Evolutionary conservation across 345 rosid genomes (phyloP), one percentile per base, ranked within the genome.

Genomic region (Gossypium rotundifolium): DNA sequence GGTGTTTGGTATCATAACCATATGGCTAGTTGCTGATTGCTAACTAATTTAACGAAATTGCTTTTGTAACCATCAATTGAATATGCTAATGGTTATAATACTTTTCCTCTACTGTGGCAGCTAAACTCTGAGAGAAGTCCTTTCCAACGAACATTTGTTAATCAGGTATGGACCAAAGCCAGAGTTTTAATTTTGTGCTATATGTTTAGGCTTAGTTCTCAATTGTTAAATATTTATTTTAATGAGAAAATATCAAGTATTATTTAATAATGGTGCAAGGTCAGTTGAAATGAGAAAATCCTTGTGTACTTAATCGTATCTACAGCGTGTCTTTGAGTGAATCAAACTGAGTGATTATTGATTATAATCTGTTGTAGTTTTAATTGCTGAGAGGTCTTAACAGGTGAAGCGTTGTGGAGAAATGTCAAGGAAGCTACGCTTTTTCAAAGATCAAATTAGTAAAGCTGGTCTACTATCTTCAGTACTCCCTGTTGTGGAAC

Each of bases 371-470:
- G 53, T 10, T 65, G 53, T 78, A 65, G 78, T 75, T 76, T 16
- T 75, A 77, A 78, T 83, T 70, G 48, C 38, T 73, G 61, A 72
- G 81, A 75, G 71, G 2, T 69, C 70, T 77, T 79, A 62, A 78
- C 79, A 94, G 99, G 97, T 94, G 60, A 94, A 94, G 79, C 86
- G 98, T 65, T 94, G 98, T 38, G 98, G 91, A 69, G 98, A 94
- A 81, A 94, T 92, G 98, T 94, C 97, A 27, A 91, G 98, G 78
- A 94, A 92, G 82, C 84, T 94, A 20, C 87, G 91, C 17, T 92
- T 91, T 84, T 81, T 94, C 73, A 94, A 87, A 84, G 98, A 94
- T 76, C 98, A 94, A 88, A 90, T 89, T 53, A 84, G 75, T 64
- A 94, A 94, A 84, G 98, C 98, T 77, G 90, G 97, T 79, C 83